Base-by-base conservation (phyloP, 805 yeast genomes). In the Scheffersomyces spartinae region DNA sequence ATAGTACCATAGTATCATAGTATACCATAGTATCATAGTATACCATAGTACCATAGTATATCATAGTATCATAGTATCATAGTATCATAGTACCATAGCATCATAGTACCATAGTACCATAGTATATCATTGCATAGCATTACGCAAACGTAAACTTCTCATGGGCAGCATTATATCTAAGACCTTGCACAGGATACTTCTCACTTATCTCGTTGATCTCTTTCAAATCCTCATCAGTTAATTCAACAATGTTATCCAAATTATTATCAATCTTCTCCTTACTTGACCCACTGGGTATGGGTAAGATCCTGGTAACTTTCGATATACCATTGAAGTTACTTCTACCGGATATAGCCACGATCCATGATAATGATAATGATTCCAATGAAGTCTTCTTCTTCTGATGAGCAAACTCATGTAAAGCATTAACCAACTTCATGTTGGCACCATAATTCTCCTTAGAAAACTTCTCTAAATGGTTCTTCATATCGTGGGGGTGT, bases 211-310 rank as follows among this genome's bases (percentile, higher is more conserved):
- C 43, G 27, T 69, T 64, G 32, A 82, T 58, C 29, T 65, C 67
- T 1, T 51, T 49, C 35, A 78, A 64, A 29, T 79, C 84, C 0
- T 45, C 67, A n/a, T 67, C 73, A 3, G 72, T 45, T 28, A 84
- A 53, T 7, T 50, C 47, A 24, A 68, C 38, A 25, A 47, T 48
- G 13, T 58, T 51, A 7, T 42, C 47, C 35, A 68, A 57, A 52
- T 83, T 85, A 43, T 71, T 79, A 24, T 61, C 58, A 10, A 78
- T 71, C 46, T 82, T 74, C 7, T 49, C 56, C 3, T 54, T 47
- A 19, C 74, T 67, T 5, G 84, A 66, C 3, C 82, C 75, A 27
- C 86, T 76, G 12, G 95, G 95, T 45, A 85, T 79, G 17, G 95
- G 93, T 23, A 85, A 43, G 22, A 82, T 61, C 31, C 53, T 59